Evolutionary conservation across 768 basidiomycete genomes (phyloP).

Genomic region (Suillus ampliporus): DNA sequence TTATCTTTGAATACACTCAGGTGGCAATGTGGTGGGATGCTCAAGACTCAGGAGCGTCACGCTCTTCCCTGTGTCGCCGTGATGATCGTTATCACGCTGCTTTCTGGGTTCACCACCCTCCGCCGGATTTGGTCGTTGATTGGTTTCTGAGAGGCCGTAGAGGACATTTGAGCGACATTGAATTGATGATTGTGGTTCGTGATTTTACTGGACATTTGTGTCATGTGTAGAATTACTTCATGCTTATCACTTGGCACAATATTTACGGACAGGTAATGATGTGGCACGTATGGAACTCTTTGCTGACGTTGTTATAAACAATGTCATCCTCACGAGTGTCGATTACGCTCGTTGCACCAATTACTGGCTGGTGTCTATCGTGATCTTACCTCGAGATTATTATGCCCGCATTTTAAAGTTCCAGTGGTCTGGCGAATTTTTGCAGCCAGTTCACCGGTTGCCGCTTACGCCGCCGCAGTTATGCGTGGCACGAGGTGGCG

Average conservation of each 20-base stretch:
- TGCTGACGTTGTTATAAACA: background rate
- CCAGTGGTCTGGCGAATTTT: too few relatives aligned
- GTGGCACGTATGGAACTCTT: background rate
- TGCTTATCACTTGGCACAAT: conserved; percentile 1
- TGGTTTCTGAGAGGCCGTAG: background rate
- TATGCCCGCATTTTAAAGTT: too few relatives aligned
- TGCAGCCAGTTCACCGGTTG: too few relatives aligned
- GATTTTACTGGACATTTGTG: conserved; percentile 11
- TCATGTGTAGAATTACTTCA: conserved; percentile 7
- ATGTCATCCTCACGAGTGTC: too few relatives aligned
- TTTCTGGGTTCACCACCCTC: conserved; percentile 41
- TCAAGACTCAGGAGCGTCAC: conserved; percentile 37
- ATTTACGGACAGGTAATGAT: conserved; percentile 3
- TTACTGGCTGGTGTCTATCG: too few relatives aligned
- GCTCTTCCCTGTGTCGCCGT: conserved; percentile 41
- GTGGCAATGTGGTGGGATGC: conserved; percentile 35
- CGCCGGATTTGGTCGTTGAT: conserved; percentile 29
- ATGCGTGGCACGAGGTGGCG: too few relatives aligned
- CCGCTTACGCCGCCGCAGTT: too few relatives aligned
- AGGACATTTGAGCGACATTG: conserved; percentile 9
- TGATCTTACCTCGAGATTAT: too few relatives aligned
- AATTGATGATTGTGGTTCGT: conserved; percentile 1
- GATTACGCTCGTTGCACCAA: background rate
- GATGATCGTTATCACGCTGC: conserved; percentile 36
- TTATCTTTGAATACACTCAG: conserved; percentile 16